A percentile compares a stretch with the other conserved stretches of the same genome.
Conservation (phyloP, 192 early-diverging fungal species). For the Podila epicladia region DNA sequence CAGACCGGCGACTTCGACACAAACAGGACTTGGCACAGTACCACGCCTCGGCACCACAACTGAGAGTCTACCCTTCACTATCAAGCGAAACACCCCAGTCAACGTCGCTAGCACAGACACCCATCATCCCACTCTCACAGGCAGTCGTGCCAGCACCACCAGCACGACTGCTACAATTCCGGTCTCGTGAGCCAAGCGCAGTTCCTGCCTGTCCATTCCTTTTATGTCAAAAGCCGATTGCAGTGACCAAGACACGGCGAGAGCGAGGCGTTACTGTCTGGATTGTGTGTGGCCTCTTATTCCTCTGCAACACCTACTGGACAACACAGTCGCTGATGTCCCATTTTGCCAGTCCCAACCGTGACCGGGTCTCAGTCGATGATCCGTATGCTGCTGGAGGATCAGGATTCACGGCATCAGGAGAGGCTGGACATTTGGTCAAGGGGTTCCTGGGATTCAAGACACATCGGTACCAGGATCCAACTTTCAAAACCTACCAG, state of each 20-base stretch:
- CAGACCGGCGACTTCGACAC: too few species aligned
- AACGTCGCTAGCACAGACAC: neutral
- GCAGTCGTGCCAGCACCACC: constrained; percentile 36
- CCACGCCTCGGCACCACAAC: neutral
- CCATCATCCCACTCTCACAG: constrained; percentile 15
- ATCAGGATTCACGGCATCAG: constrained; percentile 15
- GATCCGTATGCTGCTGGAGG: neutral
- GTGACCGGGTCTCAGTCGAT: neutral
- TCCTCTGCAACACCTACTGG: constrained; percentile 49
- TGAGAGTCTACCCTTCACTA: neutral
- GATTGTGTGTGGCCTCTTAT: constrained; percentile 41
- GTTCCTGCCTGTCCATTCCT: constrained; percentile 34
- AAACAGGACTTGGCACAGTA: neutral
- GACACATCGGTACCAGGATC: constrained; percentile 32
- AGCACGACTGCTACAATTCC: constrained; percentile 32
- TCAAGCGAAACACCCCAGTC: neutral
- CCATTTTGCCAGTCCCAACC: constrained; percentile 15
- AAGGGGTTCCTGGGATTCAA: constrained; percentile 46
- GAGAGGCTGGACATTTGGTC: constrained; percentile 26
- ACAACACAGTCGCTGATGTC: constrained; percentile 29
- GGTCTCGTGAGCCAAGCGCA: constrained; percentile 34
- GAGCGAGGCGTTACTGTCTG: constrained; percentile 46
- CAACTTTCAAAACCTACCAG: constrained; percentile 6
- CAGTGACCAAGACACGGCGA: constrained; percentile 30
- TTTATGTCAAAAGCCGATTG: constrained; percentile 39